Base-by-base conservation (phyloP, 495 filamentous ascomycete species). In the Monascus purpureus region DNA sequence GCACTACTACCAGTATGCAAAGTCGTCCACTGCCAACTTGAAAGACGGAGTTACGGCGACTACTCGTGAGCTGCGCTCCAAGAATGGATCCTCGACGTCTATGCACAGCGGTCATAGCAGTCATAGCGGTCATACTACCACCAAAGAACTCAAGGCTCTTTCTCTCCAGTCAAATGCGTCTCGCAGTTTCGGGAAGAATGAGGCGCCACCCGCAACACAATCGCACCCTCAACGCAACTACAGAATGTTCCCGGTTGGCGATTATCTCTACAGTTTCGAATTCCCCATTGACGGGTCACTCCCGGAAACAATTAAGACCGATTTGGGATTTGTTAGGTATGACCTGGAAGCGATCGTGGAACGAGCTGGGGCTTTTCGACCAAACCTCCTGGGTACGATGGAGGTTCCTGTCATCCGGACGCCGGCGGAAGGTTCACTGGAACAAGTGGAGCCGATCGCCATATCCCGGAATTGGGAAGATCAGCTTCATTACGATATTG, bases 381-480 rank as follows among this genome's bases (percentile, higher is more conserved):
- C 85, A 14, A 96, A 93, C 41, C 70, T 97, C 2, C 64, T 83
- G 22, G 90, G 90, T 13, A 68, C 61, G 9, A 80, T 83, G 52
- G 92, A 96, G 49, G 75, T 97, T 7, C 72, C 70, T 3, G 71
- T 97, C 27, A 81, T 97, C 17, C 77, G 90, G 11, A 77, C 88
- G 1, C 90, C 90, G 0, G 76, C 88, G 12, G 85, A 96, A 59
- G 72, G 86, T 29, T 96, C 88, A 3, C 61, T 96, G 30, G 92
- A 97, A 47, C 82, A 85, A 53, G 75, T 87, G 16, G 90, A 97
- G 47, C 90, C 90, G 9, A 97, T 97, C 52, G 88, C 88, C 13
- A 96, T 97, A 45, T 94, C 82, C 32, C 68, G 90, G 15, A 87
- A 85, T 35, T 97, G 90, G 90, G 90, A 97, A 46, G 92, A 97